Percentiles rank a stretch among this genome's conserved stretches.
These are phyloP conservation scores for Flueggea neowawraea DNA, from an alignment of 441 rosid species.

Conservation along the genomic window DNA sequence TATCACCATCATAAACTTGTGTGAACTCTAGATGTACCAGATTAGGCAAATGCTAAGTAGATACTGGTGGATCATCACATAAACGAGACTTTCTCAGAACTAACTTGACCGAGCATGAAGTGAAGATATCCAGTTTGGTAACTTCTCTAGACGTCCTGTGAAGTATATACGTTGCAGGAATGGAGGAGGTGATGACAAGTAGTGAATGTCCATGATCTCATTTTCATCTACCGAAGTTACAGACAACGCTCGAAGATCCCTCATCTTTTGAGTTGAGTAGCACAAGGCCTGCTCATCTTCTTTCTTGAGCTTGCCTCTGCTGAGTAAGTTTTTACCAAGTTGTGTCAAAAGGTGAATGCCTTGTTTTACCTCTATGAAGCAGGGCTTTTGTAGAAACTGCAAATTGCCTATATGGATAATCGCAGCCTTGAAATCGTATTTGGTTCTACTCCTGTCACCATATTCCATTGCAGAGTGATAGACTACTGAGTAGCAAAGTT, in stretches of 20 bases:
- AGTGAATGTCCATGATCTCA: constrained; percentile 21
- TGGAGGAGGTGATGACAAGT: constrained; percentile 18
- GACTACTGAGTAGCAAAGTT: background rate
- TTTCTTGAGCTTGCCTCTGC: constrained; percentile 21
- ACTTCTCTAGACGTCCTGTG: constrained; percentile 18
- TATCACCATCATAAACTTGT: constrained; percentile 22
- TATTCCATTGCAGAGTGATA: background rate
- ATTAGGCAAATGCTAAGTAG: constrained; percentile 22
- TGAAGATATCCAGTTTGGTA: constrained; percentile 25
- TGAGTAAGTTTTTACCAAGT: constrained; percentile 24
- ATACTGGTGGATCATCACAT: constrained; percentile 15
- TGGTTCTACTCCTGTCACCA: background rate
- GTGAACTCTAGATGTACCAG: constrained; percentile 26
- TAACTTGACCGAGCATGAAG: constrained; percentile 21
- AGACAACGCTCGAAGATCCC: constrained; percentile 22
- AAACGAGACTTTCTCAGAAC: constrained; percentile 21
- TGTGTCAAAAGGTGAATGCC: constrained; percentile 8
- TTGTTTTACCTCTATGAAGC: constrained; percentile 24
- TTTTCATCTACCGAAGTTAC: constrained; percentile 13
- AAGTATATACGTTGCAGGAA: constrained; percentile 26
- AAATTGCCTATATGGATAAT: too few species aligned
- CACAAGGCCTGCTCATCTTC: constrained; percentile 32
- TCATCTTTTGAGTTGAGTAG: constrained; percentile 21
- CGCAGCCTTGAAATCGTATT: background rate
- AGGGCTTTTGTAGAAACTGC: constrained; percentile 29